Evolutionary conservation across 2,329 filamentous ascomycete genomes (phyloP), one percentile per base, ranked within the genome.

Genomic region (Teratosphaeria viscida): DNA sequence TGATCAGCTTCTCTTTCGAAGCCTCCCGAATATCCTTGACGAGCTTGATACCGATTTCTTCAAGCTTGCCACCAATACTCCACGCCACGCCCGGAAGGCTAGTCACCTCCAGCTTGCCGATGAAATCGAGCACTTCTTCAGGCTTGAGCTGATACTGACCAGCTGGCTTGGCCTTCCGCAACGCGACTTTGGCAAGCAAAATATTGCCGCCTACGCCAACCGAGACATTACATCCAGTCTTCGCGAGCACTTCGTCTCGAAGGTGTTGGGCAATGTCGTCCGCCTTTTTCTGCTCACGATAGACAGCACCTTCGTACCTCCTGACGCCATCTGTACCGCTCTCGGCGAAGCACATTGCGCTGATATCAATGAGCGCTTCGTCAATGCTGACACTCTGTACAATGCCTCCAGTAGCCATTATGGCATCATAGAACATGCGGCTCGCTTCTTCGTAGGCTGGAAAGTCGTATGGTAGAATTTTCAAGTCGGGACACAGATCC

Each of bases 301-400:
- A 85, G 0, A 90, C 79, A 60, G 82, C 88, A 0, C 82, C 87
- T 70, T 94, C 88, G 8, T 82, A 81, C 4, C 85, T 70, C 1
- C 80, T 82, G 26, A 78, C 76, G 0, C 88, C 89, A 66, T 88
- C 82, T 1, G 87, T 88, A 2, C 84, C 85, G 11, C 83, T 81
- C 14, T 81, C 81, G 12, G 80, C 77, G 53, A 90, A 76, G 61
- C 94, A 88, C 3, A 89, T 75, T 3, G 78, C 77, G 2, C 89
- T 94, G 37, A 92, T 82, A 72, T 99, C 94, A 16, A 99, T 77
- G 7, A 99, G 81, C 1, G 91, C 94, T 74, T 99, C 95, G 65
- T 99, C 95, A 54, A 99, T 89, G 69, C 94, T 97, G 57, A 99
- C 92, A 68, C 94, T 97, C 71, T 99, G 94, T 0, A 97, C 90